phyloP scores from a whole-genome alignment of 2,329 filamentous ascomycete genomes.

The Fusarium austroafricanum region DNA sequence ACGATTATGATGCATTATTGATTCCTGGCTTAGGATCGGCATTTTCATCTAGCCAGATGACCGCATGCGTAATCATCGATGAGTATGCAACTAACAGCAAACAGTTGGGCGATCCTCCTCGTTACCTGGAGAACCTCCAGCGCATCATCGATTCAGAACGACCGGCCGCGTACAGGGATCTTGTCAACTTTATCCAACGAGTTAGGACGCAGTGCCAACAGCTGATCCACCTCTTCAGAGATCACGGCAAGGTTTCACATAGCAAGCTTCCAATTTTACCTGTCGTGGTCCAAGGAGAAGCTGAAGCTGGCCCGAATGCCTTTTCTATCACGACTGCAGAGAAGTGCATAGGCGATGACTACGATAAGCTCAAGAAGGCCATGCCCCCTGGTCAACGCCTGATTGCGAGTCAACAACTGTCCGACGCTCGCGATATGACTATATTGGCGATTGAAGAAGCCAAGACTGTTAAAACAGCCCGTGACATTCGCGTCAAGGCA shows the following conservation, averaged over 20 bases:
- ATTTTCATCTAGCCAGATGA: slow-evolving; percentile 87
- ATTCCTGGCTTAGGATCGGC: slow-evolving; percentile 75
- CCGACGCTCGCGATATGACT: slow-evolving; percentile 79
- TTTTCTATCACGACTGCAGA: slow-evolving; percentile 91
- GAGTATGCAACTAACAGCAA: slow-evolving; percentile 79
- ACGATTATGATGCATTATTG: slow-evolving; percentile 73
- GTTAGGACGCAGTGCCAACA: slow-evolving; percentile 92
- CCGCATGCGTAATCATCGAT: slow-evolving; percentile 85
- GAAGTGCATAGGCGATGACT: slow-evolving; percentile 86
- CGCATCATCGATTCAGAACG: slow-evolving; percentile 84
- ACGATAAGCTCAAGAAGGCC: slow-evolving; percentile 87
- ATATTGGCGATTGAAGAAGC: slow-evolving; percentile 82
- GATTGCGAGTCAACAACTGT: slow-evolving; percentile 81
- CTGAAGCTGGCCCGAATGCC: slow-evolving; percentile 89
- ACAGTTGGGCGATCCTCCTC: slow-evolving; percentile 54
- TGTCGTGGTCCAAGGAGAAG: slow-evolving; percentile 92
- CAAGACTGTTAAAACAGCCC: slow-evolving; percentile 78
- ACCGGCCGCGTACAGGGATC: slow-evolving; percentile 85
- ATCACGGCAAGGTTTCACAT: slow-evolving; percentile 84
- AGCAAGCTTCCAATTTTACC: slow-evolving; percentile 83
- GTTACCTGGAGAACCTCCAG: slow-evolving; percentile 74
- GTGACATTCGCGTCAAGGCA: slow-evolving; percentile 87
- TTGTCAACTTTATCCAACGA: slow-evolving; percentile 89
- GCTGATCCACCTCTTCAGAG: slow-evolving; percentile 89
- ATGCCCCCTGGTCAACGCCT: slow-evolving; percentile 89